These are phyloP conservation scores for Diaporthe ampelina DNA, from an alignment of 2,329 filamentous ascomycete genomes.

Conservation along the genomic window DNA sequence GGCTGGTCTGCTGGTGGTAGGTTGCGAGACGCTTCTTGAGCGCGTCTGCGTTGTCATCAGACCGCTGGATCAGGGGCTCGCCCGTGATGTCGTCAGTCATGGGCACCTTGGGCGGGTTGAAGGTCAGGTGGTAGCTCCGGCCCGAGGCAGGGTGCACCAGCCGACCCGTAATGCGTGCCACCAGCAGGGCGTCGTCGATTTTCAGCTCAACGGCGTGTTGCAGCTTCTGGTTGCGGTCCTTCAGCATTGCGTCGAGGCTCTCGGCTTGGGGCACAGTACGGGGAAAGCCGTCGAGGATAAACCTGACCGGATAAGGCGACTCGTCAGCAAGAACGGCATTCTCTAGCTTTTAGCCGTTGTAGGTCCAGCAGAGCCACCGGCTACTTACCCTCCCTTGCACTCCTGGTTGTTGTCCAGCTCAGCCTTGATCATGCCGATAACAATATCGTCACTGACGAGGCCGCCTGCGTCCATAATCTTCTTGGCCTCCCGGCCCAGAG, in stretches of 20 bases:
- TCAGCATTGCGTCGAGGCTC: slow-evolving; percentile 93
- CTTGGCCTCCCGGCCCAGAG: slow-evolving; percentile 95
- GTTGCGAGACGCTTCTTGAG: slow-evolving; percentile 94
- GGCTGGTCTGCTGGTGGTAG: slow-evolving; percentile 93
- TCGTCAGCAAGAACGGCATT: slow-evolving; percentile 43
- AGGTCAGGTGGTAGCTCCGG: slow-evolving; percentile 97
- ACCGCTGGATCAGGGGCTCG: slow-evolving; percentile 95
- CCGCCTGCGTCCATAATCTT: slow-evolving; percentile 99
- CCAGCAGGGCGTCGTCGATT: slow-evolving; percentile 94
- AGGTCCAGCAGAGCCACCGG: not conserved
- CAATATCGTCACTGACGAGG: slow-evolving; percentile 98
- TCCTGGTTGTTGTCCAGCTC: slow-evolving; percentile 95
- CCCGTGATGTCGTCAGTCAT: slow-evolving; percentile 99
- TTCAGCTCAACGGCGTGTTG: slow-evolving; percentile 97
- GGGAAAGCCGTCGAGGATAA: slow-evolving; percentile 99
- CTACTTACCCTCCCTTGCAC: slow-evolving; percentile 91
- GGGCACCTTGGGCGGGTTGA: slow-evolving; percentile 94
- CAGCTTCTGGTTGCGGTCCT: slow-evolving; percentile 82
- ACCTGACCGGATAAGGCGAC: slow-evolving; percentile 68
- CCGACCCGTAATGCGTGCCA: slow-evolving; percentile 96
- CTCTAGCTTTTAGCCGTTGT: slow-evolving; percentile 31
- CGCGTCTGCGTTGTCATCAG: slow-evolving; percentile 96
- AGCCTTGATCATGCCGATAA: slow-evolving; percentile 99
- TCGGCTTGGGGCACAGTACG: slow-evolving; percentile 96
- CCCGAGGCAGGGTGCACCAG: slow-evolving; percentile 96